These are phyloP conservation scores for Leptographium radiaticola DNA, from an alignment of 2,329 filamentous ascomycete genomes.

Conservation along the genomic window DNA sequence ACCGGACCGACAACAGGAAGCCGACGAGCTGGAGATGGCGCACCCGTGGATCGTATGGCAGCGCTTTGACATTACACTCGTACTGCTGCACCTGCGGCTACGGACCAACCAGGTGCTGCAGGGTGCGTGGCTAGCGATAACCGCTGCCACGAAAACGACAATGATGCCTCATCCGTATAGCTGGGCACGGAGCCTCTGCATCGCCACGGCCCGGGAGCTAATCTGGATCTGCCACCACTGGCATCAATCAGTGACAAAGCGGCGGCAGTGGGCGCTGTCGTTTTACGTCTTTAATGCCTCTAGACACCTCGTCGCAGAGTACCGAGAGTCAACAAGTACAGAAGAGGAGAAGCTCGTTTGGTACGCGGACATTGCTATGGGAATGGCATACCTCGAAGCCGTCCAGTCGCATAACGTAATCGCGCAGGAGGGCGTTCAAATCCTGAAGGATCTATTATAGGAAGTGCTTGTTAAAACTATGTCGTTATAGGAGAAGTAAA, in stretches of 20 bases:
- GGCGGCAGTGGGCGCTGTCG: neutral
- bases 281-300: neutral
- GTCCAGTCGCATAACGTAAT: neutral
- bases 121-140: neutral
- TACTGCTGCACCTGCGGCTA: neutral
- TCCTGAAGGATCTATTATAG: neutral
- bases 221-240: neutral
- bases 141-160: neutral
- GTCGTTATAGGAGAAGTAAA: too few relatives aligned
- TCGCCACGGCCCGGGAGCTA: neutral
- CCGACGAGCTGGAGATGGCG: neutral
- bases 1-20: neutral
- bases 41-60: conserved; percentile 2
- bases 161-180: neutral
- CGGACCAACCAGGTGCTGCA: neutral
- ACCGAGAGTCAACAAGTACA: neutral
- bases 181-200: neutral
- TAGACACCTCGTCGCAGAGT: neutral
- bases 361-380: neutral
- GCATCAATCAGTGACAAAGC: neutral
- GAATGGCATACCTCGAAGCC: neutral
- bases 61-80: neutral
- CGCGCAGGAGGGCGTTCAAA: neutral
- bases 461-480: too few relatives aligned
- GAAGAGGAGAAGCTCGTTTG: neutral